Conservation (phyloP, 768 basidiomycete species). For the Suillus clintonianus region DNA sequence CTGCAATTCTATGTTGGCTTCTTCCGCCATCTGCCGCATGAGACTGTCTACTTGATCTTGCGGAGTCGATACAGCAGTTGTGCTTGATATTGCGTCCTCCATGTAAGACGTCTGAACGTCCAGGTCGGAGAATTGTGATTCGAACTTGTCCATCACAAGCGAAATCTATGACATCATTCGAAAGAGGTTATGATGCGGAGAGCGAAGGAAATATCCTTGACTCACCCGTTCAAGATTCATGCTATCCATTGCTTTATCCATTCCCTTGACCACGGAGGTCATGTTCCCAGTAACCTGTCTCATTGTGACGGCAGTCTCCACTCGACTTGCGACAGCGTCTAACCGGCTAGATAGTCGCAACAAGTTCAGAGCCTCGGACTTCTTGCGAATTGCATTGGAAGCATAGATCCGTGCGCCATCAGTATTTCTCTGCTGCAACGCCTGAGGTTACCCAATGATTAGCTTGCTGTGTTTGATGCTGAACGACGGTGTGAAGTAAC, state of each 20-base stretch:
- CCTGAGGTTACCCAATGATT: constrained; percentile 54
- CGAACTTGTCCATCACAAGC: constrained; percentile 98
- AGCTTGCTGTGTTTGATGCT: neutral
- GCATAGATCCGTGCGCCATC: constrained; percentile 99
- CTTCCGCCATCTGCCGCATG: constrained; percentile 93
- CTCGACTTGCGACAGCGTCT: constrained; percentile 94
- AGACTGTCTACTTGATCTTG: constrained; percentile 96
- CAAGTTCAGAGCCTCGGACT: constrained; percentile 90
- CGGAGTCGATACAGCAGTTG: constrained; percentile 90
- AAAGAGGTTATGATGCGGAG: neutral
- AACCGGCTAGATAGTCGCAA: constrained; percentile 88
- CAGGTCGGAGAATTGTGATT: constrained; percentile 91
- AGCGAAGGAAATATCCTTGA: constrained; percentile 9
- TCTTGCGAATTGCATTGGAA: constrained; percentile 97
- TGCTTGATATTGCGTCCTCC: constrained; percentile 94
- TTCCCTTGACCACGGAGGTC: constrained; percentile 94
- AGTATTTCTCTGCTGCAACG: constrained; percentile 92
- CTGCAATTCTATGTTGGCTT: constrained; percentile 92
- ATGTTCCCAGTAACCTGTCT: constrained; percentile 94
- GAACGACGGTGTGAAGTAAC: constrained; percentile 38
- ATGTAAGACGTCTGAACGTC: constrained; percentile 98
- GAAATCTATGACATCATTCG: constrained; percentile 68
- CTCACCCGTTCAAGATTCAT: constrained; percentile 97
- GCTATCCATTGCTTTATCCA: constrained; percentile 99
- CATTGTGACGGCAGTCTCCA: constrained; percentile 99